Base-by-base conservation (phyloP, 164 flowering plant species). In the Platanus orientalis region DNA sequence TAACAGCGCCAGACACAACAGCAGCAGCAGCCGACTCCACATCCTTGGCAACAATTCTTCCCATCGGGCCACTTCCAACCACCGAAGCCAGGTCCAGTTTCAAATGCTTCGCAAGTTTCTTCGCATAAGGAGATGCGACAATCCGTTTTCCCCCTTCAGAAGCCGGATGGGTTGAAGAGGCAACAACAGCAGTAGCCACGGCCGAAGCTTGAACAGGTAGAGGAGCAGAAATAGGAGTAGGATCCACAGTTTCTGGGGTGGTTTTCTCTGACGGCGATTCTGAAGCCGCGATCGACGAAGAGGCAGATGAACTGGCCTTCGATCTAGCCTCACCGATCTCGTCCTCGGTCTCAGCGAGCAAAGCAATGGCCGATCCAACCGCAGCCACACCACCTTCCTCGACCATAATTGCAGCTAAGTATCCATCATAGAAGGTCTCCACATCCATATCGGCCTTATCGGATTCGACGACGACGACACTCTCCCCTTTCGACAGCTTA, bases 381-480 rank as follows among this genome's bases (percentile, higher is more conserved):
- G 96, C 70, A 0, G 96, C 99, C 19, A 83, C 79, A n/a, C 82
- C 84, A 0, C 98, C 99, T 62, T 92, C 99, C 7, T 88, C 96
- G 6, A 92, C 99, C 77, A 92, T 75, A 68, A 95, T 92, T 9
- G 89, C 86, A 24, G 97, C 97, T 16, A 95, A 69, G 60, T 80
- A 89, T 6, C 99, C 99, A 58, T 94, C 99, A 67, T 95, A 88
- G 72, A 95, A 95, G 4, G 97, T 88, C 76, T 95, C 99, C 10
- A 95, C 99, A 56, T 95, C 97, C 97, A 92, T 92, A 67, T 89
- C 97, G 4, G 99, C 99, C 71, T 94, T 92, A 54, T 95, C 97
- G 47, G 99, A 95, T 68, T 95, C 97, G 44, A 92, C 97, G 3
- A 95, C 96, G 42, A 95, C 99, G 9, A 95, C 99, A 27, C 96